A percentile compares a stretch with the other conserved stretches of the same genome.
Evolutionary conservation across 164 flowering plant genomes (phyloP).

Genomic region (Magnolia officinalis): DNA sequence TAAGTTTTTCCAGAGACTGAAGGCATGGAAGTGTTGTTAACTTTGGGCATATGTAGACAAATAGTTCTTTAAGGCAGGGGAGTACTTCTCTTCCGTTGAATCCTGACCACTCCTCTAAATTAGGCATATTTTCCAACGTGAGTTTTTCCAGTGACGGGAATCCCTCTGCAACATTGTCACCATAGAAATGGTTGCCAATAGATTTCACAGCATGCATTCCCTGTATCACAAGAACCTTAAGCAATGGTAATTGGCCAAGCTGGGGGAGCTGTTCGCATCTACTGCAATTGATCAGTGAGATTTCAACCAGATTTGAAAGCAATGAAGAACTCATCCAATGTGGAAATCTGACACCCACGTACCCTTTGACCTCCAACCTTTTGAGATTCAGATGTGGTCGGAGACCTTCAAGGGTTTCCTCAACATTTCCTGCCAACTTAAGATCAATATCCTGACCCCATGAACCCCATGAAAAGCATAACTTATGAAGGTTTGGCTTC

Average conservation of each 20-base stretch:
- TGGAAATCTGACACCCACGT: neutral
- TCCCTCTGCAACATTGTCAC: neutral
- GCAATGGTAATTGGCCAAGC: neutral
- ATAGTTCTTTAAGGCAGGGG: constrained; percentile 6
- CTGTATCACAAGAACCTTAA: no score
- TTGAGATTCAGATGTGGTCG: neutral
- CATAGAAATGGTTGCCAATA: neutral
- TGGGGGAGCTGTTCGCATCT: neutral
- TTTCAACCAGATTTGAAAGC: neutral
- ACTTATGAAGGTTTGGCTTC: neutral
- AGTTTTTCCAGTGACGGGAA: constrained; percentile 14
- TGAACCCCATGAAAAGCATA: neutral
- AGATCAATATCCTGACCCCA: no score
- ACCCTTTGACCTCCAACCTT: neutral
- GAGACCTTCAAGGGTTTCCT: neutral
- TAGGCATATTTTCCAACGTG: constrained; percentile 1
- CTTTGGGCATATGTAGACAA: constrained; percentile 10
- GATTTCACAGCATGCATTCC: no score
- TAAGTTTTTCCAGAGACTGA: neutral
- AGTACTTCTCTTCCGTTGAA: neutral
- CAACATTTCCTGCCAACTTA: neutral
- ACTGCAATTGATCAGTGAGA: neutral
- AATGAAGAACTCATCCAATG: neutral
- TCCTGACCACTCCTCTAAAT: constrained; percentile 14
- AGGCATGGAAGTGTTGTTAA: constrained; percentile 7